Base-by-base conservation (phyloP, 768 basidiomycete genomes). In the Mycena olivaceomarginata region DNA sequence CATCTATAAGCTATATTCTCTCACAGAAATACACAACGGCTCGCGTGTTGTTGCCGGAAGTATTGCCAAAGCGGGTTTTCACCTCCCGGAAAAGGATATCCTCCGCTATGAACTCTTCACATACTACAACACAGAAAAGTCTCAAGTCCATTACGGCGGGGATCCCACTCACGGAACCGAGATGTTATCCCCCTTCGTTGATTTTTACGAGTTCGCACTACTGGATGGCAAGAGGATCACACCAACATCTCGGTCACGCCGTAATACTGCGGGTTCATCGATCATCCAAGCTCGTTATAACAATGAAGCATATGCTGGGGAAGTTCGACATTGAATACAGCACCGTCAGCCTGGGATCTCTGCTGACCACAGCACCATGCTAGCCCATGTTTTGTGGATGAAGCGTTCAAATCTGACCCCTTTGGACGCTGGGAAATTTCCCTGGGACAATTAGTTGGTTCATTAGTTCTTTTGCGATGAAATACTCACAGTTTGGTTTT, bases 181-280 rank as follows among this genome's bases (percentile, higher is more conserved):
- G 0, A 8, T 16, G 18, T 48, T 74, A 1, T 11, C 8, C 16
- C 18, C 67, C n/a, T 43, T 22, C 7, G 67, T 13, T 11, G 73
- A 69, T 11, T 53, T 46, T 4, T 77, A 69, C 46, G 15, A 60
- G 1, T 81, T 72, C 60, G 76, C 67, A n/a, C 11, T 81, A 6
- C 63, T 82, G 0, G 74, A 83, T 60, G 79, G 80, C 1, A 72
- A 76, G 5, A 48, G 81, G 4, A 77, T 80, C 40, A 76, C 67
- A 8, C 75, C 79, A 12, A 67, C 48, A 20, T 69, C 65, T 11
- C 40, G 46, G 18, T 67, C 69, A 12, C 25, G 13, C 1, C 51
- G 70, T 2, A 57, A 45, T 18, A 48, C 60, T 40, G 73, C 67
- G 25, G 77, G 75, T 9, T 81, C 80, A 25, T 79, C 70, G 1